Evolutionary conservation across 768 basidiomycete species (phyloP).

Genomic region (Pholiota molesta): DNA sequence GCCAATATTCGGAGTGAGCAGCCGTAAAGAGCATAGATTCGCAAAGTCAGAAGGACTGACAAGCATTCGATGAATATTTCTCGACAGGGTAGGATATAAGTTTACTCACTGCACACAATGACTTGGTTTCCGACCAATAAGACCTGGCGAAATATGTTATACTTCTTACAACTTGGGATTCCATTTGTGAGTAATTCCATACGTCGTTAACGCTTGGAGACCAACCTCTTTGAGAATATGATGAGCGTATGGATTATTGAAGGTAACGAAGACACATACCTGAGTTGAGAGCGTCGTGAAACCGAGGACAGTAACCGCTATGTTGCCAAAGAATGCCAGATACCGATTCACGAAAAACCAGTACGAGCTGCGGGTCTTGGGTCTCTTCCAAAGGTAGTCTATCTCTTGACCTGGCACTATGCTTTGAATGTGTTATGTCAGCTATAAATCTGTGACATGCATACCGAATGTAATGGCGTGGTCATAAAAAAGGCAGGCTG

Average conservation of each 20-base stretch:
- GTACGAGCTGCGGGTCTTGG: conserved; percentile 38
- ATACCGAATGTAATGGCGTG: conserved; percentile 40
- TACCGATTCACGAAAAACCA: conserved; percentile 57
- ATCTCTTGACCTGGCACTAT: conserved; percentile 38
- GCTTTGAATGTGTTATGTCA: background rate
- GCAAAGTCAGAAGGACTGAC: conserved; percentile 46
- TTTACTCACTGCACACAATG: conserved; percentile 45
- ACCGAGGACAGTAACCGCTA: conserved; percentile 31
- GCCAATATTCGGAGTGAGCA: conserved; percentile 39
- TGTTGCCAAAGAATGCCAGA: conserved; percentile 42
- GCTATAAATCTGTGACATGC: conserved; percentile 4
- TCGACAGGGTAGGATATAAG: background rate
- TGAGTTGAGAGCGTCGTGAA: conserved; percentile 28
- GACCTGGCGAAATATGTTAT: conserved; percentile 41
- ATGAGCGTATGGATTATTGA: conserved; percentile 18
- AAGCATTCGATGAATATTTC: background rate
- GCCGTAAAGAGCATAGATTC: conserved; percentile 54
- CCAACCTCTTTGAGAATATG: conserved; percentile 13
- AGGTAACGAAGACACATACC: conserved; percentile 20
- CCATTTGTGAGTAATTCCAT: background rate
- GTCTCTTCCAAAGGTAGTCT: conserved; percentile 46
- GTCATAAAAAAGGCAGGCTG: conserved; percentile 43
- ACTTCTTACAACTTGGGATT: conserved; percentile 41
- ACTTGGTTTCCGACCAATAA: conserved; percentile 47
- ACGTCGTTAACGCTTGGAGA: background rate